Evolutionary conservation across 352 stramenopile genomes (phyloP).

Genomic region (Pythium phragmiticola): DNA sequence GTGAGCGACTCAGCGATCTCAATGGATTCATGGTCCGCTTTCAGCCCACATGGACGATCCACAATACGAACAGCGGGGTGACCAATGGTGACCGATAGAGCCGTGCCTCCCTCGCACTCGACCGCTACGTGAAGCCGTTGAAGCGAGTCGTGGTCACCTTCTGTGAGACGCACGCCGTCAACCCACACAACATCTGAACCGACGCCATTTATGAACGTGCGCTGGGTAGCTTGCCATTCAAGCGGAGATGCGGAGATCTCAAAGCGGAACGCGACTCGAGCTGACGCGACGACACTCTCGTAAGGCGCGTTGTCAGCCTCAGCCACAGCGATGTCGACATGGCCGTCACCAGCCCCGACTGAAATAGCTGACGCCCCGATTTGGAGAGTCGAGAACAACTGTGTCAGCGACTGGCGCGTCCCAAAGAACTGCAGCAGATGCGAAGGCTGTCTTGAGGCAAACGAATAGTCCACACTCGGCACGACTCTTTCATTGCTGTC

Average conservation of each 20-base stretch:
- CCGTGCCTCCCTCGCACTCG: neutral
- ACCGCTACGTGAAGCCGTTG: neutral
- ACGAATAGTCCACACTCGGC: conserved; percentile 12
- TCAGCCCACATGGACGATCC: neutral
- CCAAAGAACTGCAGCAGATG: conserved; percentile 8
- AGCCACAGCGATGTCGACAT: conserved; percentile 2
- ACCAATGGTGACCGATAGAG: conserved; percentile 1
- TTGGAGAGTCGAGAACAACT: conserved; percentile 2
- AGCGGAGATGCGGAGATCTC: neutral
- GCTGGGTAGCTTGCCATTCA: conserved; percentile 1
- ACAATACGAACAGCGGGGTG: conserved; percentile 5
- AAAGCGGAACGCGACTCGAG: conserved; percentile 3
- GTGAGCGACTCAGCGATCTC: neutral
- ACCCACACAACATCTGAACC: neutral
- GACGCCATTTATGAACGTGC: neutral
- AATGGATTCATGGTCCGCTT: neutral
- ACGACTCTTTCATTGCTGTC: neutral
- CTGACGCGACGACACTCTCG: neutral
- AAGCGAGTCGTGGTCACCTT: neutral
- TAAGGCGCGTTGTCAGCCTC: conserved; percentile 7
- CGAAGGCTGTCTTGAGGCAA: neutral
- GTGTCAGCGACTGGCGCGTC: conserved; percentile 9
- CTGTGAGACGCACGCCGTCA: conserved; percentile 7
- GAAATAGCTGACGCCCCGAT: neutral
- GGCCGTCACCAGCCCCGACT: neutral